Evolutionary conservation across 2,329 filamentous ascomycete genomes (phyloP).

Genomic region (Bipolaris sorokiniana): DNA sequence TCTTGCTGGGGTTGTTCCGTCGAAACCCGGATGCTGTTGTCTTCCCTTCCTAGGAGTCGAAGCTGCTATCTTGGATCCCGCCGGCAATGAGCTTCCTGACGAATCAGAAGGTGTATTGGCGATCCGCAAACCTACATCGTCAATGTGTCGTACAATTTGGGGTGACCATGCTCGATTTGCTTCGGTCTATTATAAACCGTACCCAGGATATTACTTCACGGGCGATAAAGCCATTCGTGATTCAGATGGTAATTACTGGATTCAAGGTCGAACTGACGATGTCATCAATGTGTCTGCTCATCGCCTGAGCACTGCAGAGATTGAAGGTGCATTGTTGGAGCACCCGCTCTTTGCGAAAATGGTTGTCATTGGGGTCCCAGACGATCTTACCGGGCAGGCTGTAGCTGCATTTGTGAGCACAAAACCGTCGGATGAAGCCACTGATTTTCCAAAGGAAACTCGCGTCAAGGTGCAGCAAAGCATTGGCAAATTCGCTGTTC

Average conservation of each 20-base stretch:
- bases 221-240: not conserved
- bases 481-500: not conserved
- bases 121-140: not conserved
- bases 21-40: not conserved
- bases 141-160: not conserved
- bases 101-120: not conserved
- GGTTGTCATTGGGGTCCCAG: not conserved
- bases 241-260: not conserved
- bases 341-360: not conserved
- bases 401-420: not conserved
- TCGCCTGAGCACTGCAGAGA: not conserved
- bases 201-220: not conserved
- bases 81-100: not conserved
- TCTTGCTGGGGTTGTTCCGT: not conserved
- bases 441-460: not conserved
- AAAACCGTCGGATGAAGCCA: not conserved
- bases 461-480: not conserved
- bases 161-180: not conserved
- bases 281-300: not conserved
- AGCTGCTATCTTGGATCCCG: not conserved
- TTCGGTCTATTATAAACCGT: not conserved
- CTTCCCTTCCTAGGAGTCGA: not conserved
- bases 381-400: not conserved
- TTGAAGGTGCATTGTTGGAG: not conserved
- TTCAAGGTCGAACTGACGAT: not conserved